Evolutionary conservation across 495 filamentous ascomycete species (phyloP).

Genomic region (Aspergillus indologenus): DNA sequence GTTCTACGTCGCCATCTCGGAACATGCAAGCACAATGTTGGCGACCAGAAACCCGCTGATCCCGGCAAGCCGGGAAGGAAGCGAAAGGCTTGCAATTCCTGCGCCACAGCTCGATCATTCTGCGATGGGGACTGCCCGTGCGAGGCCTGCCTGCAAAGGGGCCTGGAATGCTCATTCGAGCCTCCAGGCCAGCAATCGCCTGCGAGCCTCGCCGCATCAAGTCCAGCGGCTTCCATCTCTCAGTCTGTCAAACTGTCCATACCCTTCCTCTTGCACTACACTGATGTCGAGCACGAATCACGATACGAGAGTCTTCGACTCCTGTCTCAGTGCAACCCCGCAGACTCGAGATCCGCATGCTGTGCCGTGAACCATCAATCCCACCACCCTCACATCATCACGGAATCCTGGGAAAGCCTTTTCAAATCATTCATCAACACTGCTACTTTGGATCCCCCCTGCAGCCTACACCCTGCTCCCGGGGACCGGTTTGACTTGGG

Average conservation of each 20-base stretch:
- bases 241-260: neutral
- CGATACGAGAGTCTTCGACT: neutral
- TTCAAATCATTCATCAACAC: neutral
- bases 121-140: slow-evolving; percentile 9
- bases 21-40: slow-evolving; percentile 5
- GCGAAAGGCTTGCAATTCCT: slow-evolving; percentile 4
- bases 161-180: neutral
- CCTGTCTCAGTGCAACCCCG: neutral
- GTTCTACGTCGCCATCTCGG: slow-evolving; percentile 5
- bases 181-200: no score
- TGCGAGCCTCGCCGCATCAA: no score
- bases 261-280: slow-evolving; percentile 5
- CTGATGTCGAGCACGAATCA: neutral
- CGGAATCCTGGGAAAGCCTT: neutral
- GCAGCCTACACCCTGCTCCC: neutral
- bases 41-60: neutral
- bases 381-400: neutral
- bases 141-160: slow-evolving; percentile 1
- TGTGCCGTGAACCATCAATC: neutral
- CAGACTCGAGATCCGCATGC: neutral
- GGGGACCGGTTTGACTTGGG: neutral
- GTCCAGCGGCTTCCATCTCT: neutral
- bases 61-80: neutral
- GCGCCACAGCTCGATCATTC: neutral
- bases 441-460: neutral